Conservation (phyloP, 1,284 basidiomycete species). For the Austroboletus niveus region DNA sequence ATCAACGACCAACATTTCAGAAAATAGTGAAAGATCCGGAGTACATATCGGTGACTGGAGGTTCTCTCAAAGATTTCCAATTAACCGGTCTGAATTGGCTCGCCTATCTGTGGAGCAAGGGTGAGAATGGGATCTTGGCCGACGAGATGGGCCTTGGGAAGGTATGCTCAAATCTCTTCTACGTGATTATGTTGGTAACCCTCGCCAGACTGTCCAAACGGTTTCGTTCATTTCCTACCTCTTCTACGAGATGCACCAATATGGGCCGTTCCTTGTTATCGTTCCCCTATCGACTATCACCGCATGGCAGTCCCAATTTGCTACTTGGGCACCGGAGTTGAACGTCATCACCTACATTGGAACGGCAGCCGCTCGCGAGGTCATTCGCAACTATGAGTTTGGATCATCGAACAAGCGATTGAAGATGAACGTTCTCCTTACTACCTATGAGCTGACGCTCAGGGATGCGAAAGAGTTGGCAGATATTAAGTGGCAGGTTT, state of each 20-base stretch:
- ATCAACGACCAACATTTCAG: constrained; percentile 78
- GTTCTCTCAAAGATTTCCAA: constrained; percentile 96
- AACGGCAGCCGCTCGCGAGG: constrained; percentile 82
- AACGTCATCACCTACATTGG: constrained; percentile 98
- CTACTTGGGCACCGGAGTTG: constrained; percentile 93
- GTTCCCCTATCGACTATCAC: constrained; percentile 98
- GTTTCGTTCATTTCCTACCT: constrained; percentile 95
- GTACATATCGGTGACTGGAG: constrained; percentile 79
- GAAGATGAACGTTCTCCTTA: constrained; percentile 96
- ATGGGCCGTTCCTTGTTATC: constrained; percentile 96
- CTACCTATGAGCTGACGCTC: constrained; percentile 96
- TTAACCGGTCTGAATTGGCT: constrained; percentile 98
- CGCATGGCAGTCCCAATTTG: constrained; percentile 97
- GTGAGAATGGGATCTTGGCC: constrained; percentile 95
- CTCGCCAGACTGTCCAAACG: constrained; percentile 84
- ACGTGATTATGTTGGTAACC: constrained; percentile 12
- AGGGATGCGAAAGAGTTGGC: constrained; percentile 88
- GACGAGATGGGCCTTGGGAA: constrained; percentile 99
- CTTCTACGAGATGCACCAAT: constrained; percentile 91
- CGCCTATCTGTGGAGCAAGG: constrained; percentile 92
- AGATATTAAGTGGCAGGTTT: constrained; percentile 96
- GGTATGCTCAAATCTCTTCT: constrained; percentile 38
- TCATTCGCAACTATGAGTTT: constrained; percentile 93
- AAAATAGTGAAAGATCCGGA: constrained; percentile 91
- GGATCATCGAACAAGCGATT: constrained; percentile 83